phyloP scores from a whole-genome alignment of 441 rosid genomes.

The Euphorbia corollata region DNA sequence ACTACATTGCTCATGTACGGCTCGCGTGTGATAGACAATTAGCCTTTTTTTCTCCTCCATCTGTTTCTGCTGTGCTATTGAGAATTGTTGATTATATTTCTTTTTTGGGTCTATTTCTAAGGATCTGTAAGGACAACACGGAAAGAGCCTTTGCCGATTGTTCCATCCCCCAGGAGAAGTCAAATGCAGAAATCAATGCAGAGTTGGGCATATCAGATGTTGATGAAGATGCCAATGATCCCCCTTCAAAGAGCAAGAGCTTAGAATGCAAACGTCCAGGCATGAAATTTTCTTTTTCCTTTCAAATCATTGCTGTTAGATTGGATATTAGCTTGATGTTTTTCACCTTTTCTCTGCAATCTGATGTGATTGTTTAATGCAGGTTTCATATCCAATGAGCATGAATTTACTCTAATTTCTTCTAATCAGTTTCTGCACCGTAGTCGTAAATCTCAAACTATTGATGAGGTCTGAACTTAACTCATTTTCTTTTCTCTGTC shows the following conservation, averaged over 20 bases:
- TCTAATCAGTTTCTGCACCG: constrained; percentile 83
- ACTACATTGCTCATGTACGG: not conserved
- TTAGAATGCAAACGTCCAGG: constrained; percentile 48
- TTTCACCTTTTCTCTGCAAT: constrained; percentile 12
- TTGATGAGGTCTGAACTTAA: constrained; percentile 71
- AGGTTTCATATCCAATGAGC: constrained; percentile 51
- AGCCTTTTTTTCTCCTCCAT: not conserved
- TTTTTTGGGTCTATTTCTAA: constrained; percentile 25
- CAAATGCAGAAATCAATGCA: constrained; percentile 81
- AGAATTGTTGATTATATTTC: constrained; percentile 2
- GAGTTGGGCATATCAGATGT: constrained; percentile 86
- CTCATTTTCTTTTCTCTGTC: constrained; percentile 2
- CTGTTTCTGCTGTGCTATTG: not conserved
- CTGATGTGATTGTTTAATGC: constrained; percentile 20
- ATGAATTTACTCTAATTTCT: constrained; percentile 52
- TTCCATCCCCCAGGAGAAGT: constrained; percentile 79
- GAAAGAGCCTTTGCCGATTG: constrained; percentile 68
- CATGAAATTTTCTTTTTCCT: constrained; percentile 24
- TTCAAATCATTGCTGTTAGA: constrained; percentile 1
- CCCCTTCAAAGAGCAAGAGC: constrained; percentile 38
- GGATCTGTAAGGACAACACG: constrained; percentile 77
- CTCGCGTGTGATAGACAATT: not conserved
- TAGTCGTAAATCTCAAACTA: constrained; percentile 72
- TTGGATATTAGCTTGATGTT: constrained; percentile 12
- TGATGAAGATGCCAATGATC: constrained; percentile 73